Percentiles rank a stretch among this genome's conserved stretches.
phyloP scores from a whole-genome alignment of 345 rosid species.

The Gossypium rotundifolium region DNA sequence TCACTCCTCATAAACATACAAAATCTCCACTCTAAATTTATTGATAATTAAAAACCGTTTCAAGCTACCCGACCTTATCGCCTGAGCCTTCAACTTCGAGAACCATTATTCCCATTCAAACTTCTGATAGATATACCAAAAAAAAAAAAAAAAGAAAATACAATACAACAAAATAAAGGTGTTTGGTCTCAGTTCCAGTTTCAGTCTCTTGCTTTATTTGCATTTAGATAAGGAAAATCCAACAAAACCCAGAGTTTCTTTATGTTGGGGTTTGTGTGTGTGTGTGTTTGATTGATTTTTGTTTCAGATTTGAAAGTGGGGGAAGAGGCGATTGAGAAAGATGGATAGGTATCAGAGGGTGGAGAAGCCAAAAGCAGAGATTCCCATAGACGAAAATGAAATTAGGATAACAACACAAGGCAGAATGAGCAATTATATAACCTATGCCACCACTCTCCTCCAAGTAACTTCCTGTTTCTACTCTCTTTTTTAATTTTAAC shows the following conservation, averaged over 20 bases:
- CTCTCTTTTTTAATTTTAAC: background rate
- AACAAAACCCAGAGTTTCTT: background rate
- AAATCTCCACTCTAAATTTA: background rate
- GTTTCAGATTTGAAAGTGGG: background rate
- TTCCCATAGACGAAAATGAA: conserved; percentile 55
- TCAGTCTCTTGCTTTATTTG: background rate
- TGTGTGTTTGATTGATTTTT: background rate
- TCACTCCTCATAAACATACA: background rate
- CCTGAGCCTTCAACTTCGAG: background rate
- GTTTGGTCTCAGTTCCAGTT: background rate
- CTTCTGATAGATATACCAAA: background rate
- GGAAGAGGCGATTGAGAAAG: background rate
- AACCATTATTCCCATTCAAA: background rate
- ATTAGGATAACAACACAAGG: conserved; percentile 51
- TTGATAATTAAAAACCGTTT: background rate
- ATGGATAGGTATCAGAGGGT: conserved; percentile 81
- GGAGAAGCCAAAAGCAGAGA: conserved; percentile 59
- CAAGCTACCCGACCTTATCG: background rate
- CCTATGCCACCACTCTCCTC: conserved; percentile 73
- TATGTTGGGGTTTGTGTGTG: background rate
- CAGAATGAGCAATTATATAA: conserved; percentile 56
- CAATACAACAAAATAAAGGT: background rate
- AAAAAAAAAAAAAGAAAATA: background rate
- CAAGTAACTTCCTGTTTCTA: conserved; percentile 32
- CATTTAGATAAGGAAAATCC: background rate